Conservation (phyloP, 2,329 filamentous ascomycete species). For the Trichoderma atrobrunneum region DNA sequence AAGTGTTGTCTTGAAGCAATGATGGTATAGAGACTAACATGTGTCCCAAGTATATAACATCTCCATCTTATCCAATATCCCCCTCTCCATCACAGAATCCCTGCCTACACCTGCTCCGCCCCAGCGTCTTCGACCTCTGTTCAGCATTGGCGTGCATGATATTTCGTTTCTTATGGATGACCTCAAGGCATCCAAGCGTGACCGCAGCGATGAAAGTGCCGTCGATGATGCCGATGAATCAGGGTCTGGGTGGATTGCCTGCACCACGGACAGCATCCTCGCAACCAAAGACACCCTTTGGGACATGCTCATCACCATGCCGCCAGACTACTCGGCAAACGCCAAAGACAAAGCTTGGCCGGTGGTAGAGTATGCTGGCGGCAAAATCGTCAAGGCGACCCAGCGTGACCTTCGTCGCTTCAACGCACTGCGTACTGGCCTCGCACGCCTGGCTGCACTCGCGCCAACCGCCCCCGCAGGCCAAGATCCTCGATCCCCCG, state of each 20-base stretch:
- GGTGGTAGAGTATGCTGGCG: slow-evolving; percentile 64
- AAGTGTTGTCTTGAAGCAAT: slow-evolving; percentile 24
- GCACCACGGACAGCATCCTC: slow-evolving; percentile 92
- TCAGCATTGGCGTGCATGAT: slow-evolving; percentile 89
- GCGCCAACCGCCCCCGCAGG: slow-evolving; percentile 25
- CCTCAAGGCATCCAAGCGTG: slow-evolving; percentile 46
- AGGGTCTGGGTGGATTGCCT: slow-evolving; percentile 80
- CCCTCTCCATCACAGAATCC: slow-evolving; percentile 66
- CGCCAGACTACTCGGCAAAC: slow-evolving; percentile 57
- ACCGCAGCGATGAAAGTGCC: slow-evolving; percentile 35
- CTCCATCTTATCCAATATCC: slow-evolving; percentile 88
- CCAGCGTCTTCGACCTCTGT: slow-evolving; percentile 75
- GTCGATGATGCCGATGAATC: slow-evolving; percentile 49
- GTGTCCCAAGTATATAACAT: slow-evolving; percentile 78
- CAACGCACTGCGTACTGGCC: slow-evolving; percentile 61
- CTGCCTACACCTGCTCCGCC: slow-evolving; percentile 62
- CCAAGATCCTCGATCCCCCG: slow-evolving; percentile 30
- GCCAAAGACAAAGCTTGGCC: slow-evolving; percentile 69
- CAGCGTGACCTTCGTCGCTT: slow-evolving; percentile 87
- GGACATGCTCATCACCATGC: slow-evolving; percentile 84
- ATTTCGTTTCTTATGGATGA: slow-evolving; percentile 73
- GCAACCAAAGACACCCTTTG: slow-evolving; percentile 82
- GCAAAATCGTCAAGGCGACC: slow-evolving; percentile 72
- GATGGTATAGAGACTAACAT: neutral
- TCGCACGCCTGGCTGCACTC: slow-evolving; percentile 47